Conservation (phyloP, 257 asterid species). For the Forsythia viridissima region DNA sequence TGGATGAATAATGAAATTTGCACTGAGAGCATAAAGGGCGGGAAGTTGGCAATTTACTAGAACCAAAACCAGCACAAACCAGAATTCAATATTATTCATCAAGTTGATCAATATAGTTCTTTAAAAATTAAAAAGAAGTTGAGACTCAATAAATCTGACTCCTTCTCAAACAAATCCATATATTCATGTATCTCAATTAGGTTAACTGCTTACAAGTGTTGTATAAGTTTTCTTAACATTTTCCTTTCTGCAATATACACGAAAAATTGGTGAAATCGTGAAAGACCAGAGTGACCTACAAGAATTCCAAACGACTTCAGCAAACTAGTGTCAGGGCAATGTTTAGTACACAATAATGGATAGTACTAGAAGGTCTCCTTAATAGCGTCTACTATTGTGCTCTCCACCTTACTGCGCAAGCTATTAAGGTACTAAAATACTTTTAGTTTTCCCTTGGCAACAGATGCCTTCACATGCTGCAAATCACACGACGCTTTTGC, state of each 20-base stretch:
- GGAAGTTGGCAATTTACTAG: too few species aligned
- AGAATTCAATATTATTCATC: too few species aligned
- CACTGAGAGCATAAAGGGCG: too few species aligned
- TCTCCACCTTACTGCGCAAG: background rate
- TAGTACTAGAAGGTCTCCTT: background rate
- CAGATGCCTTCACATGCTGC: constrained; percentile 37
- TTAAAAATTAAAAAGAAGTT: too few species aligned
- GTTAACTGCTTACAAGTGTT: background rate
- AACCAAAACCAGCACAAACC: too few species aligned
- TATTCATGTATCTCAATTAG: background rate
- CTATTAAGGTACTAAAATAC: constrained; percentile 37
- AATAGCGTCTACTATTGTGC: background rate
- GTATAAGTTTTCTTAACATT: background rate
- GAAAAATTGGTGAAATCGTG: constrained; percentile 25
- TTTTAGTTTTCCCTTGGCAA: constrained; percentile 58
- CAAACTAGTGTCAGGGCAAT: background rate
- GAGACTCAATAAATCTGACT: too few species aligned
- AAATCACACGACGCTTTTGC: constrained; percentile 50
- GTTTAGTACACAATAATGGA: background rate
- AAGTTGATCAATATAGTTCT: too few species aligned
- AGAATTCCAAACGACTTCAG: background rate
- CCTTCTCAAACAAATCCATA: too few species aligned
- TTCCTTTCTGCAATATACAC: constrained; percentile 25
- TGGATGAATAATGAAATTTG: too few species aligned
- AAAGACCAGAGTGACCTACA: constrained; percentile 15